Evolutionary conservation across 495 filamentous ascomycete species (phyloP), one percentile per base, ranked within the genome.

Genomic region (Glarea lozoyensis): DNA sequence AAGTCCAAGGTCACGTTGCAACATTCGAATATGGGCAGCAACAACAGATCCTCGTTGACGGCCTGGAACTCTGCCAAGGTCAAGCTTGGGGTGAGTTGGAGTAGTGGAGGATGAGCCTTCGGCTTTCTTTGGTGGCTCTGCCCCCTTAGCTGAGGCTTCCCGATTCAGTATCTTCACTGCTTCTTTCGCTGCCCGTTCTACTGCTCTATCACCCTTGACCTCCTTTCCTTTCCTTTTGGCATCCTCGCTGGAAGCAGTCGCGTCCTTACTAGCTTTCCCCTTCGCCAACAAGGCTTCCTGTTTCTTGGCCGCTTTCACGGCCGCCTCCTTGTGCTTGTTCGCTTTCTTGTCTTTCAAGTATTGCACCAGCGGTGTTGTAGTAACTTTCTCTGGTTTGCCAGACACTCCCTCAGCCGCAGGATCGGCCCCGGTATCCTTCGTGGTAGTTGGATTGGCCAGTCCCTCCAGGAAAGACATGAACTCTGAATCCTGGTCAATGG

Each of bases 401-500:
- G 49, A 31, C 23, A 68, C 62, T 11, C 62, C 60, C 13, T 77
- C 74, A 10, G 71, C 68, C 17, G 42, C n/a, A 4, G 30, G 10
- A 25, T 82, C 80, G 2, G 74, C 64, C 6, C 65, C 47, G 3
- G 57, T 19, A 11, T 67, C 65, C 19, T 56, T 58, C 10, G 66
- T 63, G 25, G 68, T 72, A 21, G 83, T 74, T 0, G 88, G 88
- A 39, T 85, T 82, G 2, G 88, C 92, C 7, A 95, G 72, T 37
- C 76, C 81, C 60, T 93, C 85, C 5, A 98, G 75, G 55, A 97
- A 98, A 16, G 75, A 75, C 63, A 94, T 93, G 50, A 97, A 97
- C 43, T 97, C 92, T 0, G 82, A 78, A 58, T 98, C 92, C 53
- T 90, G 87, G 51, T 98, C 92, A 45, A 98, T 96, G 4, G 86